phyloP scores from a whole-genome alignment of 2,329 filamentous ascomycete species.

The Fusarium palustre region DNA sequence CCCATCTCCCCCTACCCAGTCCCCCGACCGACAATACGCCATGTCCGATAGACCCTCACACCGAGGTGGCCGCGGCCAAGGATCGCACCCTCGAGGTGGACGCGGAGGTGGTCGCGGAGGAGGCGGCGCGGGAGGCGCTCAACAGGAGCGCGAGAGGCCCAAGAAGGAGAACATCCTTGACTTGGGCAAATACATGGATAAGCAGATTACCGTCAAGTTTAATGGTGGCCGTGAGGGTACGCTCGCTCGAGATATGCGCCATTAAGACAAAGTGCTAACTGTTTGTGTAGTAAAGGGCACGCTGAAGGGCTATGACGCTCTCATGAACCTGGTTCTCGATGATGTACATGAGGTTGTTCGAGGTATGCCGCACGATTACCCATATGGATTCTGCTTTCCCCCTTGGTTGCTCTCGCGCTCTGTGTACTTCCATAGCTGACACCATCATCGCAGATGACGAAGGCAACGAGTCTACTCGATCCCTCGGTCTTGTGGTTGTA shows the following conservation, averaged over 20 bases:
- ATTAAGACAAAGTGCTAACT: constrained; percentile 16
- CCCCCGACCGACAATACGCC: constrained; percentile 37
- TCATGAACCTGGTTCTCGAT: constrained; percentile 98
- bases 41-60: constrained; percentile 66
- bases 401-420: background rate
- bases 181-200: constrained; percentile 95
- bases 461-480: constrained; percentile 84
- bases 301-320: constrained; percentile 93
- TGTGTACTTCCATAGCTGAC: constrained; percentile 6
- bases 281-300: constrained; percentile 77
- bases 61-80: constrained; percentile 59
- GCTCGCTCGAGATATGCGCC: background rate
- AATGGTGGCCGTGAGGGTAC: constrained; percentile 91
- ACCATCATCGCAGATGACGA: constrained; percentile 78
- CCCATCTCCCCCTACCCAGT: constrained; percentile 7
- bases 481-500: constrained; percentile 88
- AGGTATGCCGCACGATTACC: constrained; percentile 65
- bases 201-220: constrained; percentile 95
- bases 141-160: constrained; percentile 74
- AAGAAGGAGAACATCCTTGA: constrained; percentile 99
- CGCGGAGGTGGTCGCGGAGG: constrained; percentile 61
- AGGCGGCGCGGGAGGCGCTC: constrained; percentile 57
- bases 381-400: background rate
- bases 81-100: constrained; percentile 57
- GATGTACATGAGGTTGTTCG: constrained; percentile 90